phyloP scores from a whole-genome alignment of 2,329 filamentous ascomycete species.

The Onygena corvina region DNA sequence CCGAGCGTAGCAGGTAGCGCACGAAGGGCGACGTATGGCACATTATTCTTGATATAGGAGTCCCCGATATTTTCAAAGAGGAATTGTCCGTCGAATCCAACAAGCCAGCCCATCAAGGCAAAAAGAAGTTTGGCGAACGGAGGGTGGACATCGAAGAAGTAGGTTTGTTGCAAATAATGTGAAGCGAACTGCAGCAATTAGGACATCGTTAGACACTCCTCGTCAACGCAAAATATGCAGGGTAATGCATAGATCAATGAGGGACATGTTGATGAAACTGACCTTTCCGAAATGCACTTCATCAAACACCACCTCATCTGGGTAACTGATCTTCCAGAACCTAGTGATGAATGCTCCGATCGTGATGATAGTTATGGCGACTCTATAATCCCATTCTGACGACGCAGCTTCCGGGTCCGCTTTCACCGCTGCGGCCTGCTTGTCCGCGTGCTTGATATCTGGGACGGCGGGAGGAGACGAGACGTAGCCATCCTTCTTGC shows the following conservation, averaged over 20 bases:
- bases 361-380: conserved; percentile 66
- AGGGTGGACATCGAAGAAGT: conserved; percentile 99
- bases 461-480: conserved; percentile 17
- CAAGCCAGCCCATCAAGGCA: conserved; percentile 90
- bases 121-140: conserved; percentile 97
- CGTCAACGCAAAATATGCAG: not conserved
- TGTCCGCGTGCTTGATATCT: not conserved
- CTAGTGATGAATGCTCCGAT: conserved; percentile 75
- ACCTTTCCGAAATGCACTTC: conserved; percentile 99
- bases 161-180: conserved; percentile 86
- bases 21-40: conserved; percentile 92
- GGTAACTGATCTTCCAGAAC: conserved; percentile 93
- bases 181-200: conserved; percentile 42
- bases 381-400: conserved; percentile 65
- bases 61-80: conserved; percentile 99
- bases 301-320: conserved; percentile 94
- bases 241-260: not conserved
- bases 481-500: conserved; percentile 26
- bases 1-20: conserved; percentile 85
- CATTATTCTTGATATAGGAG: conserved; percentile 92
- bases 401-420: not conserved
- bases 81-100: conserved; percentile 93
- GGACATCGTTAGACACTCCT: conserved; percentile 15
- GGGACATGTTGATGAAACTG: conserved; percentile 23
- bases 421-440: conserved; percentile 12